phyloP scores from a whole-genome alignment of 2,329 filamentous ascomycete genomes.

The Aspergillus japonicus region DNA sequence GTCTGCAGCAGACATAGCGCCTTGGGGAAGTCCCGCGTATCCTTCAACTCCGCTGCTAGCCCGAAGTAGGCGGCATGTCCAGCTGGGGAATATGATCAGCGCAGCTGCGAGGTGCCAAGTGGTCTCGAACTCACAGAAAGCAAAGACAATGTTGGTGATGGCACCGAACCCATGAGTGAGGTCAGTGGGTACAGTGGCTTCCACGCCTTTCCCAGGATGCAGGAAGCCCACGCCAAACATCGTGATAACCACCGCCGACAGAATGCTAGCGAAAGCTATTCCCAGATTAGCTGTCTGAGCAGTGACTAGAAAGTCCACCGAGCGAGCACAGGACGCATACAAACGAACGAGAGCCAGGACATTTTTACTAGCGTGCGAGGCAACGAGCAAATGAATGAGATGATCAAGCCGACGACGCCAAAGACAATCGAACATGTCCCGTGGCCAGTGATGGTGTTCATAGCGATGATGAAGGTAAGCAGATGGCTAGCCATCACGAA shows the following conservation, averaged over 20 bases:
- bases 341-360: slow-evolving; percentile 61
- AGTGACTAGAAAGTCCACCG: no score
- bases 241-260: slow-evolving; percentile 62
- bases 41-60: slow-evolving; percentile 63
- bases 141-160: slow-evolving; percentile 68
- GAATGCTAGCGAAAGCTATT: slow-evolving; percentile 61
- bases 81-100: slow-evolving; percentile 53
- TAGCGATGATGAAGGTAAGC: slow-evolving; percentile 67
- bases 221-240: slow-evolving; percentile 64
- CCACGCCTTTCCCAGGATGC: slow-evolving; percentile 40
- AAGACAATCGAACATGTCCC: slow-evolving; percentile 65
- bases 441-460: slow-evolving; percentile 63
- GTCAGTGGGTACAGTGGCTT: slow-evolving; percentile 42
- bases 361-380: slow-evolving; percentile 64
- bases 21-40: slow-evolving; percentile 61
- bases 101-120: slow-evolving; percentile 41
- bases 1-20: slow-evolving; percentile 62
- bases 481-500: slow-evolving; percentile 73
- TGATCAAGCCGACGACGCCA: slow-evolving; percentile 57
- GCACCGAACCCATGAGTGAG: slow-evolving; percentile 60
- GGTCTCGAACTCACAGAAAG: slow-evolving; percentile 56
- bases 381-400: slow-evolving; percentile 60
- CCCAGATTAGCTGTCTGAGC: no score
- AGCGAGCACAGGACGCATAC: slow-evolving; percentile 15
- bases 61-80: slow-evolving; percentile 69